phyloP scores from a whole-genome alignment of 108 stramenopile species.

The Fragilariopsis cylindrus region DNA sequence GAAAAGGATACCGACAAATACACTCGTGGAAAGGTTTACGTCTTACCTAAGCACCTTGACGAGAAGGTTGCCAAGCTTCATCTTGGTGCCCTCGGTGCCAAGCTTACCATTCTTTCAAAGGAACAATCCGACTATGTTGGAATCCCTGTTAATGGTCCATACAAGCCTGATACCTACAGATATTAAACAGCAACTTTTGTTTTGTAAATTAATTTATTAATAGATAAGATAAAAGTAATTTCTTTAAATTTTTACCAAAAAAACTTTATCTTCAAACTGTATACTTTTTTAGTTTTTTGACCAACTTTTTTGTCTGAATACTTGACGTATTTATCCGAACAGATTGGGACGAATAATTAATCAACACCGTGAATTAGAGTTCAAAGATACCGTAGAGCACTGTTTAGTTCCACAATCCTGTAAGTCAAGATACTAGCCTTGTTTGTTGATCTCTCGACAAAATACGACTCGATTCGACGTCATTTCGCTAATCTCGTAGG shows the following conservation, averaged over 20 bases:
- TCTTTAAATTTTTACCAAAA: neutral
- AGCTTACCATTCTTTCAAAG: slow-evolving; percentile 88
- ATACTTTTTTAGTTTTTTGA: too few species aligned
- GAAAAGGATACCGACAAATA: slow-evolving; percentile 95
- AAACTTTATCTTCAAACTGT: neutral
- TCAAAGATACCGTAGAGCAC: too few species aligned
- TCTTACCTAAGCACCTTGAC: slow-evolving; percentile 97
- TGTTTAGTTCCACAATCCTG: too few species aligned
- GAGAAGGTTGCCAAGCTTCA: slow-evolving; percentile 99
- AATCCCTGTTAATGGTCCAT: slow-evolving; percentile 91
- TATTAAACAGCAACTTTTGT: slow-evolving; percentile 68
- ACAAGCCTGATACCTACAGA: slow-evolving; percentile 99
- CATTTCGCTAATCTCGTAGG: too few species aligned
- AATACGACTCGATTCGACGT: too few species aligned
- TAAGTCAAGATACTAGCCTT: too few species aligned
- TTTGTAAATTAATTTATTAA: neutral
- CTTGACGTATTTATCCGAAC: too few species aligned
- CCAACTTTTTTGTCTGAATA: too few species aligned
- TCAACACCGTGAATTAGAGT: too few species aligned
- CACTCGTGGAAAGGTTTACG: slow-evolving; percentile 95
- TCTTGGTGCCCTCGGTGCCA: slow-evolving; percentile 92
- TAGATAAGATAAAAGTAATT: neutral
- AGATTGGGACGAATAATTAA: too few species aligned
- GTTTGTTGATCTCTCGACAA: too few species aligned
- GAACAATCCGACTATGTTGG: slow-evolving; percentile 99